Conservation (phyloP, 345 rosid genomes). For the Melaleuca quinquenervia region DNA sequence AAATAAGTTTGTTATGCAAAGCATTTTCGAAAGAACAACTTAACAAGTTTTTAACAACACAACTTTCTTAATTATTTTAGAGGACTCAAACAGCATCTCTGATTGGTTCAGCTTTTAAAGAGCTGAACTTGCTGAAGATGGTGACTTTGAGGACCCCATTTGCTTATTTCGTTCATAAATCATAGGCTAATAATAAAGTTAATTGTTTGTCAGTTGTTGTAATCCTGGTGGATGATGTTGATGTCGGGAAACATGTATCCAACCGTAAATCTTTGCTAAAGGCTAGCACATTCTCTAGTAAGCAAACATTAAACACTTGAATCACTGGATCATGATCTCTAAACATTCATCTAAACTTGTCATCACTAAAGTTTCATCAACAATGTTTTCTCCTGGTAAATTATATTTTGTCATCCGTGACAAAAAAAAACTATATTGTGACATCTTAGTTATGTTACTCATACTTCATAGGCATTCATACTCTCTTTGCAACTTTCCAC, state of each 20-base stretch:
- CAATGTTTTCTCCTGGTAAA: not conserved
- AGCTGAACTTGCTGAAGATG: not conserved
- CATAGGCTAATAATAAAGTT: not conserved
- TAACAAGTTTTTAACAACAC: not conserved
- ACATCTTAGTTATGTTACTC: not conserved
- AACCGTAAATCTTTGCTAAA: not conserved
- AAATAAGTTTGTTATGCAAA: no score
- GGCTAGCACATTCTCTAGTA: not conserved
- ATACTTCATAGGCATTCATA: not conserved
- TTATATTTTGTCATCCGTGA: not conserved
- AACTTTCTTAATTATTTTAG: not conserved
- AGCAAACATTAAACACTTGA: not conserved
- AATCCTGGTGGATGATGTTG: conserved; percentile 4
- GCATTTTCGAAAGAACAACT: no score
- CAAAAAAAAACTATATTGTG: not conserved
- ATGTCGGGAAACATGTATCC: conserved; percentile 8
- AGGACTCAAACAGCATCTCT: not conserved
- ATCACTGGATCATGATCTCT: not conserved
- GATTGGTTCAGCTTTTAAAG: not conserved
- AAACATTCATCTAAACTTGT: not conserved
- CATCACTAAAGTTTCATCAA: not conserved
- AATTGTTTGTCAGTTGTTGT: conserved; percentile 19
- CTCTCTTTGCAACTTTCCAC: not conserved
- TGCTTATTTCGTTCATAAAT: not conserved
- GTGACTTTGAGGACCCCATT: not conserved